phyloP scores from a whole-genome alignment of 768 basidiomycete species.

The Tricholoma matsutake region DNA sequence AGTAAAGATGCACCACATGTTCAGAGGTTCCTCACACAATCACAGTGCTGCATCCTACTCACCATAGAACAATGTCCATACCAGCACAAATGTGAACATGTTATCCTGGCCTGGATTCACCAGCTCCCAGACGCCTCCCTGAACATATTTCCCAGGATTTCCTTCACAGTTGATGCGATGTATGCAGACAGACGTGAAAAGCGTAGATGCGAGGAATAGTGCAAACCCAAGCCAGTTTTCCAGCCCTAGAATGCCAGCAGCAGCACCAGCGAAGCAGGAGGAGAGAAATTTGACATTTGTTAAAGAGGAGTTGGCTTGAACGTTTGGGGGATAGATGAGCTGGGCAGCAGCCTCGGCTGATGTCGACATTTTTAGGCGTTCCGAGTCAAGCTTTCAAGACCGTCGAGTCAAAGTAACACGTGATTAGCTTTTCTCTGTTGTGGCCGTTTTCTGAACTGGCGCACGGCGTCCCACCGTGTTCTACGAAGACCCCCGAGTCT shows the following conservation, averaged over 20 bases:
- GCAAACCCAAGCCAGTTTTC: slow-evolving; percentile 83
- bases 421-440: no score
- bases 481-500: no score
- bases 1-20: background rate
- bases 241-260: slow-evolving; percentile 86
- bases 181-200: slow-evolving; percentile 65
- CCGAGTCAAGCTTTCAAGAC: no score
- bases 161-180: slow-evolving; percentile 70
- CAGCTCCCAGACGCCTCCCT: slow-evolving; percentile 63
- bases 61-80: slow-evolving; percentile 96
- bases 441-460: no score
- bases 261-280: slow-evolving; percentile 82
- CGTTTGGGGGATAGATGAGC: slow-evolving; percentile 65
- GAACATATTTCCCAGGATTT: slow-evolving; percentile 57
- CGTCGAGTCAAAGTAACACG: no score
- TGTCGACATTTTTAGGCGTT: slow-evolving; percentile 38
- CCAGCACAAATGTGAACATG: slow-evolving; percentile 84
- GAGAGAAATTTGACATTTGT: slow-evolving; percentile 76
- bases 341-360: slow-evolving; percentile 50
- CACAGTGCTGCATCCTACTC: slow-evolving; percentile 21
- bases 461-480: no score
- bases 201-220: slow-evolving; percentile 65
- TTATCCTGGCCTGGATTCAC: slow-evolving; percentile 89
- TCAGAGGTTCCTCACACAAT: background rate
- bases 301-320: slow-evolving; percentile 58